These are phyloP conservation scores for Clavispora asparagi DNA, from an alignment of 805 yeast genomes.

Conservation along the genomic window DNA sequence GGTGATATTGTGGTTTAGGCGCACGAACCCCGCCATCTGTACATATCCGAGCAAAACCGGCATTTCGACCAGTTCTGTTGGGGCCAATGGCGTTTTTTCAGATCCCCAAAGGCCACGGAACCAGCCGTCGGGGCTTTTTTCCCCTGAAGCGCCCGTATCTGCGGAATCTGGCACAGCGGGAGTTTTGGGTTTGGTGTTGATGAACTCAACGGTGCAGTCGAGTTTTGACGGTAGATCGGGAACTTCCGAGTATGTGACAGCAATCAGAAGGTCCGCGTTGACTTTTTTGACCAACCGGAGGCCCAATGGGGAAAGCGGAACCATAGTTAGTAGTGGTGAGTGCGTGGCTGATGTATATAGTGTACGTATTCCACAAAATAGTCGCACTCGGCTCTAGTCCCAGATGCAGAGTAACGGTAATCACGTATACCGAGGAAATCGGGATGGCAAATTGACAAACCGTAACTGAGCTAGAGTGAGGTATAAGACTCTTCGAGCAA, in stretches of 20 bases:
- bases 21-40: slow-evolving; percentile 36
- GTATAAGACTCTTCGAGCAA: too few relatives aligned
- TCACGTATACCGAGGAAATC: too few relatives aligned
- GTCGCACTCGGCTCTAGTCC: too few relatives aligned
- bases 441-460: too few relatives aligned
- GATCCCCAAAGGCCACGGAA: slow-evolving; percentile 8
- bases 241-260: slow-evolving; percentile 5
- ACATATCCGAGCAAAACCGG: slow-evolving; percentile 31
- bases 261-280: background rate
- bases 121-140: slow-evolving; percentile 4
- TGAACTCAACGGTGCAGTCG: slow-evolving; percentile 8
- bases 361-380: too few relatives aligned
- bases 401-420: too few relatives aligned
- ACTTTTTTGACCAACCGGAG: slow-evolving; percentile 1
- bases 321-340: background rate
- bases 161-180: background rate
- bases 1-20: slow-evolving; percentile 32
- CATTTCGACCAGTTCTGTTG: slow-evolving; percentile 1
- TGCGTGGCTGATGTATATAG: background rate
- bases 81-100: slow-evolving; percentile 1
- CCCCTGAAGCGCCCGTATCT: background rate
- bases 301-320: slow-evolving; percentile 1
- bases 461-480: too few relatives aligned
- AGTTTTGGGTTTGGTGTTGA: slow-evolving; percentile 1
- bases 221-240: slow-evolving; percentile 5